A percentile compares a stretch with the other conserved stretches of the same genome.
Evolutionary conservation across 306 rosid genomes (phyloP).

Genomic region (Vachellia collinsii): DNA sequence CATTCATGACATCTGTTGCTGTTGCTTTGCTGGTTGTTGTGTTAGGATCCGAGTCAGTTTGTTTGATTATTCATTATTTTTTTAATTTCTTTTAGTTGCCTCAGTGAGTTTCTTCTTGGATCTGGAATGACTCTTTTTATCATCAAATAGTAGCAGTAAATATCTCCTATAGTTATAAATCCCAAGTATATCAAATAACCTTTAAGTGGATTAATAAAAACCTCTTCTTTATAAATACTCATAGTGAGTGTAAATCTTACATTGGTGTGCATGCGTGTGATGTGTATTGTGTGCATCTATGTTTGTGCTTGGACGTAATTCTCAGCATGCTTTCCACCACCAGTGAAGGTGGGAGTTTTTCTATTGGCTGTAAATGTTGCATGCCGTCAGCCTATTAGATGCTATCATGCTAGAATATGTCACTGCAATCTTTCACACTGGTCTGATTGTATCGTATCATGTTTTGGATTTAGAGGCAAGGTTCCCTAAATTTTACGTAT

Average conservation of each 20-base stretch:
- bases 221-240: neutral
- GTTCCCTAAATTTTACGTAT: conserved; percentile 22
- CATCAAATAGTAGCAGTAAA: neutral
- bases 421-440: conserved; percentile 18
- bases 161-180: neutral
- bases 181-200: conserved; percentile 2
- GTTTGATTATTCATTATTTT: neutral
- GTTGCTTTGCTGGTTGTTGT: conserved; percentile 11
- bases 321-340: conserved; percentile 1
- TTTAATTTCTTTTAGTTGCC: conserved; percentile 26
- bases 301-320: conserved; percentile 1
- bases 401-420: neutral
- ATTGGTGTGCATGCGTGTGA: neutral
- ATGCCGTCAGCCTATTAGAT: conserved; percentile 8
- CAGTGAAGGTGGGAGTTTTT: conserved; percentile 25
- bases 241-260: conserved; percentile 12
- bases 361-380: conserved; percentile 24
- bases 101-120: conserved; percentile 21
- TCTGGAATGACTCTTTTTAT: conserved; percentile 9
- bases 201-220: conserved; percentile 23
- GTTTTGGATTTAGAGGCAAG: conserved; percentile 2
- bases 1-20: conserved; percentile 19
- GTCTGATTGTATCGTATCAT: conserved; percentile 20
- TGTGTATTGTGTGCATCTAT: conserved; percentile 3
- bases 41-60: conserved; percentile 9